A percentile compares a stretch with the other conserved stretches of the same genome.
These are phyloP conservation scores for Athelia psychrophila DNA, from an alignment of 1,284 basidiomycete genomes.

Conservation along the genomic window DNA sequence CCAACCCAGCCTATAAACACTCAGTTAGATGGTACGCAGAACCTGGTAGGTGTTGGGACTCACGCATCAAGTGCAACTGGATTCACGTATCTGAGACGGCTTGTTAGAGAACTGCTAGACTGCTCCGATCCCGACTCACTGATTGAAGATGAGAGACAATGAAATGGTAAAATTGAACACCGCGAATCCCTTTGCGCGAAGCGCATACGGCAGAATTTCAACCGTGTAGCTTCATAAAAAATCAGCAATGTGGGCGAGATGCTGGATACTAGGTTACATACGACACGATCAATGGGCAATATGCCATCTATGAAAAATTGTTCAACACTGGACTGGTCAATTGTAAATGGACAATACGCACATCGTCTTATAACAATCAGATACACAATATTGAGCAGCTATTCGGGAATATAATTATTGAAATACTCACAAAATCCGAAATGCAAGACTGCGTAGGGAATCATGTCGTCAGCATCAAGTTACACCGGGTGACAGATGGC, in stretches of 20 bases:
- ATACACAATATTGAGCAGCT: neutral
- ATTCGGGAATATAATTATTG: neutral
- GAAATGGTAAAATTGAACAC: constrained; percentile 52
- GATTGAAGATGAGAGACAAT: constrained; percentile 57
- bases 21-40: neutral
- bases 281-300: constrained; percentile 54
- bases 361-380: constrained; percentile 21
- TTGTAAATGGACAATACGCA: constrained; percentile 11
- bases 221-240: constrained; percentile 40
- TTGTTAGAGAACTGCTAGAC: neutral
- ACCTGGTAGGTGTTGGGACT: constrained; percentile 5
- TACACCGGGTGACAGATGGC: constrained; percentile 15
- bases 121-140: too few relatives aligned
- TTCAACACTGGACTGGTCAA: constrained; percentile 1
- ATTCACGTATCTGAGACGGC: constrained; percentile 34
- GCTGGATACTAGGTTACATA: constrained; percentile 11
- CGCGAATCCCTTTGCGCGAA: constrained; percentile 62
- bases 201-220: constrained; percentile 55
- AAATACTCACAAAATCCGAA: constrained; percentile 41
- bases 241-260: neutral
- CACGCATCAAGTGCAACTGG: constrained; percentile 35
- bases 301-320: constrained; percentile 36
- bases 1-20: constrained; percentile 26
- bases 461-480: too few relatives aligned
- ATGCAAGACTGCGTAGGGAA: constrained; percentile 29